Evolutionary conservation across 371 early-diverging fungal genomes (phyloP), one percentile per base, ranked within the genome.

Genomic region (Lichtheimia ornata): DNA sequence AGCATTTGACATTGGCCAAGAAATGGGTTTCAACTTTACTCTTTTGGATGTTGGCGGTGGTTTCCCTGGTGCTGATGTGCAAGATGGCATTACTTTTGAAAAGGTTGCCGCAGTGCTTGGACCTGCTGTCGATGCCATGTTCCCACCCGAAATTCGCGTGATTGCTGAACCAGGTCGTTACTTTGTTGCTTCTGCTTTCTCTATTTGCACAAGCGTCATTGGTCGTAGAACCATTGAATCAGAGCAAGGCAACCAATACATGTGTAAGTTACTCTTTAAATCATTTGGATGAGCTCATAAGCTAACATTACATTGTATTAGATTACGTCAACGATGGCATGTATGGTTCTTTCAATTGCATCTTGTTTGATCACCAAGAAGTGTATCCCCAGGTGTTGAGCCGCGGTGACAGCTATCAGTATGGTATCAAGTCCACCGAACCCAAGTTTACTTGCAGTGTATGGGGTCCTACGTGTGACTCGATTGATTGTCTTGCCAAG

Each of bases 391-490:
- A 85, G 56, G 73, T 62, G 14, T 49, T 55, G 71, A 69, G 27
- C 40, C 64, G 60, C 43, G 62, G 57, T 28, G 40, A 50, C 47
- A 35, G 50, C 22, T 60, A 57, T 43, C 41, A 57, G 56, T 55
- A 64, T 40, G 60, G 56, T 14, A 1, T 47, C 22, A 53, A 44
- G 40, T 41, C 50, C 14, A 41, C 43, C 47, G 73, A 73, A 40
- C 40, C 59, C 2, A 60, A 61, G 14, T 91, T 70, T 70, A 67
- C 74, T 22, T 87, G 92, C 79, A 88, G 88, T 70, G 82, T 97
- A 61, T 97, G 98, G 98, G 97, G 97, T n/a, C 98, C 97, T 25
- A 98, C 97, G 45, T 98, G 98, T 76, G 98, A 98, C 77, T 96
- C 96, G 17, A 94, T 97, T 65, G 99, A 98, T 79, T 94, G 94